A percentile compares a stretch with the other conserved stretches of the same genome.
These are phyloP conservation scores for Cubamyces sp. DNA, from an alignment of 768 basidiomycete genomes.

Conservation along the genomic window DNA sequence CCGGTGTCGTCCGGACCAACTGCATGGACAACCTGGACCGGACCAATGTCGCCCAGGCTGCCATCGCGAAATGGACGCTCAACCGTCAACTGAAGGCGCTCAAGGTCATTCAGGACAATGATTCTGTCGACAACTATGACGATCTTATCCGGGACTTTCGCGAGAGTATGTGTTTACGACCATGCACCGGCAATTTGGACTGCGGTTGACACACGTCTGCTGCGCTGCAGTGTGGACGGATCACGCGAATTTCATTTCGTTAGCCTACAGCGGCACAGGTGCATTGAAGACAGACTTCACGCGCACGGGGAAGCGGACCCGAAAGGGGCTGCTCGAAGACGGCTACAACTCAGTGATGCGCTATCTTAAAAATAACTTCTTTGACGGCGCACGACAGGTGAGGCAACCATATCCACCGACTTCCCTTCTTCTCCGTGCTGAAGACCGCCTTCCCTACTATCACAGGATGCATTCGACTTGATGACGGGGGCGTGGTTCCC, in stretches of 20 bases:
- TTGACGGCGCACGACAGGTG: constrained; percentile 92
- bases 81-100: constrained; percentile 74
- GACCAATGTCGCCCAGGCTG: constrained; percentile 95
- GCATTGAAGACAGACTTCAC: constrained; percentile 98
- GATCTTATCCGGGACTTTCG: constrained; percentile 82
- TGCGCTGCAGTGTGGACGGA: constrained; percentile 89
- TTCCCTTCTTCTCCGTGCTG: neutral
- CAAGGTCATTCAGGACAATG: constrained; percentile 72
- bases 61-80: constrained; percentile 85
- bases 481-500: constrained; percentile 91
- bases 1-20: constrained; percentile 86
- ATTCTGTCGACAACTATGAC: constrained; percentile 81
- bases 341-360: constrained; percentile 82
- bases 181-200: neutral
- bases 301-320: constrained; percentile 87
- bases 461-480: constrained; percentile 93
- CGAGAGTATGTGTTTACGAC: constrained; percentile 62
- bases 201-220: constrained; percentile 12
- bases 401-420: neutral
- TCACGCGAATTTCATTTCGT: constrained; percentile 89
- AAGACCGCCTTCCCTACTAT: neutral
- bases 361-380: constrained; percentile 95
- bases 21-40: constrained; percentile 98
- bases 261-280: constrained; percentile 92
- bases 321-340: constrained; percentile 80